Evolutionary conservation across 768 basidiomycete genomes (phyloP).

Genomic region (Pseudohyphozyma bogoriensis): DNA sequence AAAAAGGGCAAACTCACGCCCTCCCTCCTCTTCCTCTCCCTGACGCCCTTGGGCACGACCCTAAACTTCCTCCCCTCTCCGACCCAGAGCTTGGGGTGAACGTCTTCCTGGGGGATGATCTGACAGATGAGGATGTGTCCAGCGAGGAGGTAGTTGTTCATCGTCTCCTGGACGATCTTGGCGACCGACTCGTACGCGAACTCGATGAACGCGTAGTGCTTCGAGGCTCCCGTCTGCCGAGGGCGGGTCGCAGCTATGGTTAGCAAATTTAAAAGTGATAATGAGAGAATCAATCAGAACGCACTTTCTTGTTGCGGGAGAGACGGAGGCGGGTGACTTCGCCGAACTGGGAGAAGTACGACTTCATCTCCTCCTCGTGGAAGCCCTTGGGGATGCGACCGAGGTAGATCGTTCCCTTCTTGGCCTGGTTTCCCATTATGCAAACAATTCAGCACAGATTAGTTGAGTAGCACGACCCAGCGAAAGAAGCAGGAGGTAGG

Average conservation of each 20-base stretch:
- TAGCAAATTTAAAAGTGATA: neutral
- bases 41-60: constrained; percentile 48
- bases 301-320: constrained; percentile 82
- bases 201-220: constrained; percentile 95
- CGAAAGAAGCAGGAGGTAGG: neutral
- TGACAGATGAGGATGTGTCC: constrained; percentile 90
- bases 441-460: too few relatives aligned
- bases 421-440: constrained; percentile 30
- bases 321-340: constrained; percentile 74
- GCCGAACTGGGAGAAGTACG: constrained; percentile 92
- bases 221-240: constrained; percentile 80
- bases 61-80: constrained; percentile 93
- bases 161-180: constrained; percentile 90
- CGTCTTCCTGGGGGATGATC: constrained; percentile 73
- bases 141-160: constrained; percentile 95
- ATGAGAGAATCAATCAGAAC: neutral
- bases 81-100: constrained; percentile 90
- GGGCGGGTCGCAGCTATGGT: neutral
- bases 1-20: constrained; percentile 48
- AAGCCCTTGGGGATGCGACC: constrained; percentile 93
- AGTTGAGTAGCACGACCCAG: neutral
- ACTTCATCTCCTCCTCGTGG: constrained; percentile 85
- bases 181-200: constrained; percentile 83
- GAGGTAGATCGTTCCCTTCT: constrained; percentile 73
- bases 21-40: constrained; percentile 57